Base-by-base conservation (phyloP, 805 yeast species). In the Hanseniaspora thailandica region DNA sequence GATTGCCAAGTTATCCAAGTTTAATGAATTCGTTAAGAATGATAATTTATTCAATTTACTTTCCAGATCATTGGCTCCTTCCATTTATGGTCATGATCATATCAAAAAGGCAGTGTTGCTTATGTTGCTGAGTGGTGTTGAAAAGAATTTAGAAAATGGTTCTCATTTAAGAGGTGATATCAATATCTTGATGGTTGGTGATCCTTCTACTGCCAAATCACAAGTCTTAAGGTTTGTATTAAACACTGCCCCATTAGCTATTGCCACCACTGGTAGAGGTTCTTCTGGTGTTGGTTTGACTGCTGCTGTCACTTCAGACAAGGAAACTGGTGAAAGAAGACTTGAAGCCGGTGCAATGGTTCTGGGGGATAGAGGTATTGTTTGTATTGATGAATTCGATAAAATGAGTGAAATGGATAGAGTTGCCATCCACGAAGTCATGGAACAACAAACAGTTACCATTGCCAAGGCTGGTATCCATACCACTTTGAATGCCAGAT, bases 271-370 rank as follows among this genome's bases (percentile, higher is more conserved):
- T 0, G 98, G 98, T 73, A 81, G 96, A 67, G 98, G 98, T 58
- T 90, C 97, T n/a, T 89, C 97, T 1, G 98, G 98, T 67, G 98
- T 93, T 44, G 98, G 98, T 86, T 76, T 93, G 63, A 93, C 98
- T 0, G 98, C 98, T 19, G 98, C 98, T 0, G 98, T 93, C 2
- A 89, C 97, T 6, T 78, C 89, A 1, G 98, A 93, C 68, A 84
- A 82, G 62, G 98, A 93, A 68, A 93, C 98, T 0, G 97, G 97
- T 56, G 98, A 93, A 70, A 76, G 97, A 62, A 77, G 95, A 61
- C 73, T 93, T 59, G 98, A 93, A 70, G 98, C 97, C 1, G 98
- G 98, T 75, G 98, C 98, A 3, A 90, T 93, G 97, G 98, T 93
- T 36, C 73, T 93, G 57, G 98, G 97, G 12, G 98, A 93, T 69